Evolutionary conservation across 768 basidiomycete species (phyloP), one percentile per base, ranked within the genome.

Genomic region (Vararia minispora): DNA sequence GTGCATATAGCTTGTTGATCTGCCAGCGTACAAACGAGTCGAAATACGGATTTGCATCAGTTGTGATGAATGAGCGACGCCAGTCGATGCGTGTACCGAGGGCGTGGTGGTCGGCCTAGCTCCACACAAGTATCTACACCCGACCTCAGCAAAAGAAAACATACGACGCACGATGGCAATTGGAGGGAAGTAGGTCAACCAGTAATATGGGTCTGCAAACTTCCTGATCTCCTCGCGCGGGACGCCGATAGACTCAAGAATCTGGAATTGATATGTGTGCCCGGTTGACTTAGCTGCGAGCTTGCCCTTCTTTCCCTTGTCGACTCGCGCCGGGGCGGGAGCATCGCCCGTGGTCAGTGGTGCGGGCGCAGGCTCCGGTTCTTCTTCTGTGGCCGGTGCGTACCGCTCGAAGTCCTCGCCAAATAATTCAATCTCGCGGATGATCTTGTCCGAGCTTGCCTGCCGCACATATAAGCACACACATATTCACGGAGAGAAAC

Each of bases 1-100:
- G 68, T 29, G 64, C 66, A 60, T 88, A 71, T 7, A 98, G 70
- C 57, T 87, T 90, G 68, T 94, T 97, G 59, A 90, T 79, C 56
- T 99, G 95, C 95, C 95, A 99, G 24, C 91, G 79, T 33, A 99
- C 88, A 54, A 99, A 98, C 2, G 84, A 62, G 60, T 99, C 95
- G 57, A 89, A 99, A 63, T 94, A 99, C 1, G 92, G 95, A 59
- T 99, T 99, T 16, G 80, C 78, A 36, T 90, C 82, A 18, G 95
- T 97, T 0, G 95, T 98, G 47, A 97, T 58, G 67, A 99, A 97
- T 8, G 79, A 70, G 35, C 95, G 75, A 35, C 95, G 79, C 95
- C 95, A 99, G 64, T 99, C 95, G 51, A 98, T 84, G 38, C 94
- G 79, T 4, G 90, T 81, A n/a, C 95, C 95, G 50, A 98, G 76